phyloP scores from a whole-genome alignment of 2,329 filamentous ascomycete genomes.

The Hymenoscyphus fructigenus region DNA sequence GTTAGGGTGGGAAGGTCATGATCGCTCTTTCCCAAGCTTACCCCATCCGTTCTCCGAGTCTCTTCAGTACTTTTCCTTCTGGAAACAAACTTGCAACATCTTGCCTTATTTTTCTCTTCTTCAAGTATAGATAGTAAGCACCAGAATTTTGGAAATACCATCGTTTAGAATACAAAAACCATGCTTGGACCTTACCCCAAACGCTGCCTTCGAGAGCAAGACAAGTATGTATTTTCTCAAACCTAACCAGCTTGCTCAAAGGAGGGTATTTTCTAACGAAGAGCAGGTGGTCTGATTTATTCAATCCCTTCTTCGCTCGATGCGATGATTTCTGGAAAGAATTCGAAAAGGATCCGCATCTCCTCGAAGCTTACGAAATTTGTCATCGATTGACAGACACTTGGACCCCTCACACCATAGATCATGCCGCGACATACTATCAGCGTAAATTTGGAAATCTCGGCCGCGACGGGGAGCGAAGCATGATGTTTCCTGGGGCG shows the following conservation, averaged over 20 bases:
- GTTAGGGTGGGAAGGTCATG: background rate
- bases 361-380: background rate
- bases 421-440: background rate
- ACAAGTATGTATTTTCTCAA: background rate
- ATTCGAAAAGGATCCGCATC: background rate
- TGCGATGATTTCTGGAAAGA: background rate
- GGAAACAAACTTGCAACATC: background rate
- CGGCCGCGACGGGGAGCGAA: background rate
- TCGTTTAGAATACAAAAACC: background rate
- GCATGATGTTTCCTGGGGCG: background rate
- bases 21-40: background rate
- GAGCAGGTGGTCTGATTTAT: background rate
- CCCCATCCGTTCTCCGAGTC: background rate
- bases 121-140: background rate
- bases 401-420: background rate
- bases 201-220: background rate
- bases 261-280: constrained; percentile 39
- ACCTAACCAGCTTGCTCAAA: too few species aligned
- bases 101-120: background rate
- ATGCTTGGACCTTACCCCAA: background rate
- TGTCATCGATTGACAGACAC: background rate
- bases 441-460: background rate
- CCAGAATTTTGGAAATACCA: background rate
- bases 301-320: background rate
- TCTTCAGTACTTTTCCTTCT: background rate